Percentiles rank a stretch among this genome's conserved stretches.
These are phyloP conservation scores for Aristolochia californica DNA, from an alignment of 164 flowering plant genomes.

Conservation along the genomic window DNA sequence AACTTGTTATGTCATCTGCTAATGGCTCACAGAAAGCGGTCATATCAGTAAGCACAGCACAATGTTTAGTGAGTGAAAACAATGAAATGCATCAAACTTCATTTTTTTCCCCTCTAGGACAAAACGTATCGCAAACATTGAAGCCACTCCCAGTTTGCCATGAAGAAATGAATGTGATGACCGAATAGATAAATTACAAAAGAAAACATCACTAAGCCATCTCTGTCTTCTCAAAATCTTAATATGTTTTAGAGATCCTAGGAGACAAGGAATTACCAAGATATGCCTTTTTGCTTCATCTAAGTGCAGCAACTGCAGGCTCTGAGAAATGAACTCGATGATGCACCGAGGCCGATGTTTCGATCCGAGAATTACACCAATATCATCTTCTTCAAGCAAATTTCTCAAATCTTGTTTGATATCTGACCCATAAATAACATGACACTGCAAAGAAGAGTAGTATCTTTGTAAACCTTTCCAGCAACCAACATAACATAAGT, in stretches of 20 bases:
- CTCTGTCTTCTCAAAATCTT: neutral
- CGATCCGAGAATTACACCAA: constrained; percentile 54
- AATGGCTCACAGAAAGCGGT: no score
- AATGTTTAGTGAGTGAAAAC: no score
- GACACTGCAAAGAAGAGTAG: constrained; percentile 58
- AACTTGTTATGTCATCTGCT: no score
- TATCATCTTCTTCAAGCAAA: constrained; percentile 66
- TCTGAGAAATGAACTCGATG: constrained; percentile 81
- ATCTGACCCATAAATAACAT: constrained; percentile 76
- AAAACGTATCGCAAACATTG: neutral
- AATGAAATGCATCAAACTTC: neutral
- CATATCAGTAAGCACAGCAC: no score
- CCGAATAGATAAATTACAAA: neutral
- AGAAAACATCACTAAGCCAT: neutral
- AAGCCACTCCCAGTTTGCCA: neutral
- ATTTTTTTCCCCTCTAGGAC: neutral
- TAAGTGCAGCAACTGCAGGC: constrained; percentile 50
- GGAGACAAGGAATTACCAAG: constrained; percentile 38
- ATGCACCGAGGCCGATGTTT: constrained; percentile 83
- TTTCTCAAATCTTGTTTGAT: constrained; percentile 35
- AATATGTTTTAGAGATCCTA: neutral
- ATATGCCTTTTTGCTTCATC: constrained; percentile 50
- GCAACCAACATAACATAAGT: neutral
- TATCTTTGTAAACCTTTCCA: neutral
- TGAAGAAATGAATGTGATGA: neutral